A percentile compares a stretch with the other conserved stretches of the same genome.
These are phyloP conservation scores for Bimuria novae-zelandiae DNA, from an alignment of 2,329 filamentous ascomycete genomes.

Conservation along the genomic window DNA sequence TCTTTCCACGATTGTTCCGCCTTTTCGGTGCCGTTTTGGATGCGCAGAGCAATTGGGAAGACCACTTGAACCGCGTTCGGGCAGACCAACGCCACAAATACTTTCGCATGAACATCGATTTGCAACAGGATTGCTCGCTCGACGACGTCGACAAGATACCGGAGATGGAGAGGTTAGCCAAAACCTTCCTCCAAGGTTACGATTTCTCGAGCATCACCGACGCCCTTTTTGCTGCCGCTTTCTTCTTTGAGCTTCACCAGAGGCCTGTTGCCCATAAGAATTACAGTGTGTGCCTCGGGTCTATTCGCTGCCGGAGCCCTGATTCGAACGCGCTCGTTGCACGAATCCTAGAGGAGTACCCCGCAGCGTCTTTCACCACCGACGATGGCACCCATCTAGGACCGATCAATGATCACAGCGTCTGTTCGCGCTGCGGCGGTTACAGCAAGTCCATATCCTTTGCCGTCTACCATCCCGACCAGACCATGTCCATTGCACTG, in stretches of 20 bases:
- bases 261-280: conserved; percentile 2
- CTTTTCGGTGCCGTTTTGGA: conserved; percentile 20
- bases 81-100: conserved; percentile 15
- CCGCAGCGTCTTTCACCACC: neutral
- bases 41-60: conserved; percentile 13
- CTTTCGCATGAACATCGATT: conserved; percentile 18
- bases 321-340: conserved; percentile 1
- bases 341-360: neutral
- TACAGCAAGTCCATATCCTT: conserved; percentile 13
- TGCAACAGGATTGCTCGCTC: conserved; percentile 10
- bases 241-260: conserved; percentile 19
- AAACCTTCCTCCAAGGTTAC: conserved; percentile 12
- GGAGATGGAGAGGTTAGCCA: conserved; percentile 11
- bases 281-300: conserved; percentile 2
- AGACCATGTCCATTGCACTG: conserved; percentile 14
- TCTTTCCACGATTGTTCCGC: conserved; percentile 13
- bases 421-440: conserved; percentile 3
- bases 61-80: conserved; percentile 15
- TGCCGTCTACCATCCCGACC: conserved; percentile 9
- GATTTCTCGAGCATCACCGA: conserved; percentile 13
- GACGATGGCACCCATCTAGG: neutral
- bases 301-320: conserved; percentile 16
- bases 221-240: conserved; percentile 14
- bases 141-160: conserved; percentile 16
- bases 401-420: neutral